phyloP scores from a whole-genome alignment of 257 asterid genomes.

The Fraxinus quadrangulata region DNA sequence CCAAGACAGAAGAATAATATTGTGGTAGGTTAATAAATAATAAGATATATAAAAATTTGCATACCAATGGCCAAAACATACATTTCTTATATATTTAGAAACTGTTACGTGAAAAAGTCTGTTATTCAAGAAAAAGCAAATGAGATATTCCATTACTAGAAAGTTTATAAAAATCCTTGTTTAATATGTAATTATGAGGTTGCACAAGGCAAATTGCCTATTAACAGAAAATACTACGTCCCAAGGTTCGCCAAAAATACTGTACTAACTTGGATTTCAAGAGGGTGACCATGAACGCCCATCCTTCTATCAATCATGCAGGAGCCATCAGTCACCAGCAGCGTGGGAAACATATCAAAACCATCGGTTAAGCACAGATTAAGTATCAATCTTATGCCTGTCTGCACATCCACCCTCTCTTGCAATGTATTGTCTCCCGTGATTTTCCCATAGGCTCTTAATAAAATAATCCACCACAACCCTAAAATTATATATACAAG shows the following conservation, averaged over 20 bases:
- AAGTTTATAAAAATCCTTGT: background rate
- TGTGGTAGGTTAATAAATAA: background rate
- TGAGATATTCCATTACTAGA: background rate
- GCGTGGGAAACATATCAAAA: slow-evolving; percentile 27
- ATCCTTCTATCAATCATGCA: slow-evolving; percentile 25
- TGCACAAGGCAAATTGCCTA: background rate
- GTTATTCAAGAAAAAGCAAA: background rate
- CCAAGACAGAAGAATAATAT: slow-evolving; percentile 85
- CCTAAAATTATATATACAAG: slow-evolving; percentile 38
- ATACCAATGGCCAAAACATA: slow-evolving; percentile 44
- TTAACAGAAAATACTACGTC: background rate
- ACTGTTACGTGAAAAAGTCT: background rate
- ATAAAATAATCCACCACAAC: slow-evolving; percentile 78
- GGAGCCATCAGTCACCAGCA: slow-evolving; percentile 22
- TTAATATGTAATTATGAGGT: background rate
- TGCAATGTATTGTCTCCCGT: slow-evolving; percentile 74
- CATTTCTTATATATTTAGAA: slow-evolving; percentile 44
- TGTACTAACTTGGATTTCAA: slow-evolving; percentile 23
- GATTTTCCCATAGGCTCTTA: slow-evolving; percentile 77
- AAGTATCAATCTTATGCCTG: slow-evolving; percentile 60
- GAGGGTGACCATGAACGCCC: slow-evolving; percentile 27
- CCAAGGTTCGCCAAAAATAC: background rate
- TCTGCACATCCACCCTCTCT: slow-evolving; percentile 82
- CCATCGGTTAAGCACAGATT: slow-evolving; percentile 25
- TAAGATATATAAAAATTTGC: slow-evolving; percentile 29